phyloP scores from a whole-genome alignment of 139 green algal genomes.

The Haematococcus lacustris region DNA sequence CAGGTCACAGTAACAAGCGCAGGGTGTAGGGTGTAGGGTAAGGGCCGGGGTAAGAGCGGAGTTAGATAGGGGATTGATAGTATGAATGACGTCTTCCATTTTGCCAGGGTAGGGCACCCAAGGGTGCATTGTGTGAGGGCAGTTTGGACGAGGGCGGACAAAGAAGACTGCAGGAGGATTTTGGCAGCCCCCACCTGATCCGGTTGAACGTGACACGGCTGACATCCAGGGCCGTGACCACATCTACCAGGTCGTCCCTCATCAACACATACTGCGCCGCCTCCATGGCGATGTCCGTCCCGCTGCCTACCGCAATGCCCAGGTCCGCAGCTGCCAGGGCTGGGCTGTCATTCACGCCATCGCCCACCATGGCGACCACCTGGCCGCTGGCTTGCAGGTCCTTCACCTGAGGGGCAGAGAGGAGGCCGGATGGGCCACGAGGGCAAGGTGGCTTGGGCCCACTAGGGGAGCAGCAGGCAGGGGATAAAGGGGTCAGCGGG shows the following conservation, averaged over 20 bases:
- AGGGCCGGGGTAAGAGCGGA: neutral
- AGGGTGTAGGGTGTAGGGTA: neutral
- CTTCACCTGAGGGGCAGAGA: conserved; percentile 19
- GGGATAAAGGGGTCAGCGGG: no score
- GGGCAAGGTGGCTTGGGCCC: no score
- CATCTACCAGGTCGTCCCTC: conserved; percentile 60
- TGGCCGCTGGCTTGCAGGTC: conserved; percentile 43
- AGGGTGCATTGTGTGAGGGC: neutral
- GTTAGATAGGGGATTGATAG: neutral
- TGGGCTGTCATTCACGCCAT: conserved; percentile 96
- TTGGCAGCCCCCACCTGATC: conserved; percentile 40
- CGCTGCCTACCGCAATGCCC: conserved; percentile 85
- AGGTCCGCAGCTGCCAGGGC: conserved; percentile 88
- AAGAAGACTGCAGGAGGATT: neutral
- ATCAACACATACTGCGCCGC: conserved; percentile 88
- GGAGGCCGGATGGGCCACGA: no score
- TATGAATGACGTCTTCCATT: no score
- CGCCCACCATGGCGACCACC: conserved; percentile 93
- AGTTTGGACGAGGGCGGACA: neutral
- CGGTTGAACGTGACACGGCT: conserved; percentile 64
- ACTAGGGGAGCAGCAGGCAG: no score
- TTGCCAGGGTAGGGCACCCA: no score
- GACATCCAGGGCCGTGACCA: conserved; percentile 83
- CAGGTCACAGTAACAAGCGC: neutral
- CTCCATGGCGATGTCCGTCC: conserved; percentile 67